Base-by-base conservation (phyloP, 164 flowering plant species). In the Vitis rupestris region DNA sequence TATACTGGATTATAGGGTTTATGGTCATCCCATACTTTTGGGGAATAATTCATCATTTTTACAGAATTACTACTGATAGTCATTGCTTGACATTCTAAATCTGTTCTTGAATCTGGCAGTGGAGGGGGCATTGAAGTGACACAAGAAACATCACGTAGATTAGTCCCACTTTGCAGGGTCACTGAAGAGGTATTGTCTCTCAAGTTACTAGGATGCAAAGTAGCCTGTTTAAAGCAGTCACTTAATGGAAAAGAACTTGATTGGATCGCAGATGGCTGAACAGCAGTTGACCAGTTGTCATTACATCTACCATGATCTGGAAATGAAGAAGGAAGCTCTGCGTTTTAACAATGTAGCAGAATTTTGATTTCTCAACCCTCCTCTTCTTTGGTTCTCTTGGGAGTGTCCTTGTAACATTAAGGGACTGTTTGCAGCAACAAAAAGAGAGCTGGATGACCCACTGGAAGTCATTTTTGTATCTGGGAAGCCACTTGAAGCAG, bases 381-480 rank as follows among this genome's bases (percentile, higher is more conserved):
- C 72, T 15, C 64, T 61, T 60, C 58, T 68, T 23, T 70, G 75
- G 17, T 57, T 59, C 55, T 68, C 81, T 67, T 73, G 84, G 61
- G 79, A 72, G 16, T 79, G 76, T 30, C 76, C 82, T 76, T 80
- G 87, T 57, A 78, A 52, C 74, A 82, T 61, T 55, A 78, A 64
- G 14, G 79, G 64, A 66, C 82, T 83, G 73, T 72, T 82, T 29
- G 84, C 49, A 37, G 70, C 70, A 67, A 71, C 73, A 37, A 77
- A 74, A 67, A 74, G 79, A 48, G 87, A 72, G 61, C 69, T 74
- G 65, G 61, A 78, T 47, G 77, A 76, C 66, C 74, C 70, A 63
- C 78, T 76, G 51, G 59, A 50, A 3, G 66, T 49, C 48, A 70
- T 31, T 65, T 78, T 84, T 16, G 73, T 14, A 48, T 80, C 82